A percentile compares a stretch with the other conserved stretches of the same genome.
phyloP scores from a whole-genome alignment of 768 basidiomycete genomes.

The Galerina marginata region DNA sequence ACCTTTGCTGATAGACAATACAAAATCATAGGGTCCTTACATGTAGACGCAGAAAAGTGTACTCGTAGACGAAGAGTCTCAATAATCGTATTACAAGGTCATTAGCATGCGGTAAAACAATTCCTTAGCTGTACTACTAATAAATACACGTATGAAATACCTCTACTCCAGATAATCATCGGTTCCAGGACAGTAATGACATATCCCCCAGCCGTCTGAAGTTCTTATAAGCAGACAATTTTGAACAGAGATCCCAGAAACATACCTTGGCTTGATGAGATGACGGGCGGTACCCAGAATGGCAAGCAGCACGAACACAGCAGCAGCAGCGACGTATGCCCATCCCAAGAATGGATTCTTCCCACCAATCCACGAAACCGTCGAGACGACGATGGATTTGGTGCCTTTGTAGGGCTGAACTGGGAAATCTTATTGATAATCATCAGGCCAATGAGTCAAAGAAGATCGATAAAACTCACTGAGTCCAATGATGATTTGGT shows the following conservation, averaged over 20 bases:
- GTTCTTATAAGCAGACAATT: conserved; percentile 11
- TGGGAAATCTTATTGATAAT: conserved; percentile 77
- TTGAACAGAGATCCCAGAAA: conserved; percentile 18
- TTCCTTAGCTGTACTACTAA: conserved; percentile 28
- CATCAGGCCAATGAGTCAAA: conserved; percentile 18
- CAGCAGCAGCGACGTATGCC: conserved; percentile 93
- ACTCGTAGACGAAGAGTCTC: neutral
- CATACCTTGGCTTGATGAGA: conserved; percentile 87
- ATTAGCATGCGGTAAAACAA: conserved; percentile 28
- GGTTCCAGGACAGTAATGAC: conserved; percentile 87
- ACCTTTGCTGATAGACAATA: neutral
- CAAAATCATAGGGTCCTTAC: neutral
- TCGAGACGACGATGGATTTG: conserved; percentile 96
- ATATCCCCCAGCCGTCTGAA: conserved; percentile 84
- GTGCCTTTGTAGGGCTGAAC: conserved; percentile 91
- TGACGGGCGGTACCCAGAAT: conserved; percentile 90
- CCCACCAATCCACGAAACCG: conserved; percentile 98
- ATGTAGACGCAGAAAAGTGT: neutral
- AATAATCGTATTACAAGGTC: conserved; percentile 28
- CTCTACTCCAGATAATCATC: conserved; percentile 35
- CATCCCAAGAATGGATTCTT: conserved; percentile 99
- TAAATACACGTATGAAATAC: conserved; percentile 22
- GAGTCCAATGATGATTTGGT: conserved; percentile 76
- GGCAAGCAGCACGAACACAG: conserved; percentile 86
- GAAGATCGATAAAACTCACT: conserved; percentile 59